A percentile compares a stretch with the other conserved stretches of the same genome.
phyloP scores from a whole-genome alignment of 257 asterid species.

The Dorcoceras hygrometricum region DNA sequence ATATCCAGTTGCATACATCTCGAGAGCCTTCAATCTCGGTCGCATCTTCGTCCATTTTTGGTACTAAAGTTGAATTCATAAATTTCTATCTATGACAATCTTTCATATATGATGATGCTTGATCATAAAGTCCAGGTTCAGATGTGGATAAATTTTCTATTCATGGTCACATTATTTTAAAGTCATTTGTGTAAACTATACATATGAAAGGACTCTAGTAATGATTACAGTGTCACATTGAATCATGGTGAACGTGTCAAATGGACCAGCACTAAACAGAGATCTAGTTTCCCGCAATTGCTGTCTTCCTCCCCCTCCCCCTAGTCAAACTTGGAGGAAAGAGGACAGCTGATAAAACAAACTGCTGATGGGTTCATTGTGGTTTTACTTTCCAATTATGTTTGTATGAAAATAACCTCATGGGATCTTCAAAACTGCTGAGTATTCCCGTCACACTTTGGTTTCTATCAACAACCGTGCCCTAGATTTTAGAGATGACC shows the following conservation, averaged over 20 bases:
- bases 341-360: not conserved
- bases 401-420: not conserved
- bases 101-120: slow-evolving; percentile 8
- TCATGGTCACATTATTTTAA: slow-evolving; percentile 1
- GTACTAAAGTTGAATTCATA: slow-evolving; percentile 39
- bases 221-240: not conserved
- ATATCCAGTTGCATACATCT: slow-evolving; percentile 69
- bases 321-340: not conserved
- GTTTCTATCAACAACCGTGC: not conserved
- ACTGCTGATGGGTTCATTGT: not conserved
- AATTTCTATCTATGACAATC: not conserved
- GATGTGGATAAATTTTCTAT: not conserved
- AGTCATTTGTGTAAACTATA: slow-evolving; percentile 1
- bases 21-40: slow-evolving; percentile 89
- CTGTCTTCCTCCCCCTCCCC: not conserved
- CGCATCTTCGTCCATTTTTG: slow-evolving; percentile 93
- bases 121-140: slow-evolving; percentile 3
- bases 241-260: not conserved
- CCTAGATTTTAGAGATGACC: not conserved
- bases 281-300: not conserved
- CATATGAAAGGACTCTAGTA: not conserved
- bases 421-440: not conserved
- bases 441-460: not conserved
- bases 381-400: not conserved
- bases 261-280: not conserved